phyloP scores from a whole-genome alignment of 1,139 yeast genomes.

The Arxiozyma bovina region DNA sequence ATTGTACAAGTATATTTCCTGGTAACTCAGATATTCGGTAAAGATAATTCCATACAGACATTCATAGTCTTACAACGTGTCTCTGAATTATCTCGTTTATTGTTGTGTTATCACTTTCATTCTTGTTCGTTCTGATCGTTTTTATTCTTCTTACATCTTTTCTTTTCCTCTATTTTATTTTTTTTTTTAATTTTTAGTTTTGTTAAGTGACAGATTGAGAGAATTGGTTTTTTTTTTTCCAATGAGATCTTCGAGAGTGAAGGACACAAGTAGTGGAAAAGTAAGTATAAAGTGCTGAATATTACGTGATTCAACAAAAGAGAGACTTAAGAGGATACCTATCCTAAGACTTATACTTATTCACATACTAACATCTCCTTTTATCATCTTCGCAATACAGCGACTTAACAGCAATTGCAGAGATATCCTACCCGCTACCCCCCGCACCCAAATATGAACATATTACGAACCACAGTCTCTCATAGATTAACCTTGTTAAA shows the following conservation, averaged over 20 bases:
- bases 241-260: neutral
- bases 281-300: too few species aligned
- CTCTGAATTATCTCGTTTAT: too few species aligned
- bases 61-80: too few species aligned
- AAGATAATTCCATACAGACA: too few species aligned
- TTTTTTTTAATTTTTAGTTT: too few species aligned
- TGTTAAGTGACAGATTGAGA: too few species aligned
- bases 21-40: too few species aligned
- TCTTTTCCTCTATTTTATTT: too few species aligned
- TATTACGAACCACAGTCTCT: neutral
- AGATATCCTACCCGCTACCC: neutral
- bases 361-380: neutral
- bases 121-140: too few species aligned
- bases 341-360: neutral
- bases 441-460: neutral
- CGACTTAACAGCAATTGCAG: neutral
- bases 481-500: neutral
- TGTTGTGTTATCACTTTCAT: too few species aligned
- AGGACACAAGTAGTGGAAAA: neutral
- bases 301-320: neutral
- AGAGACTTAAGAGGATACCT: neutral
- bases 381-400: neutral
- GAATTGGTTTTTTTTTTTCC: neutral
- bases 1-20: too few species aligned
- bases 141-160: too few species aligned